Evolutionary conservation across 2,329 filamentous ascomycete species (phyloP).

Genomic region (Colletotrichum filicis): DNA sequence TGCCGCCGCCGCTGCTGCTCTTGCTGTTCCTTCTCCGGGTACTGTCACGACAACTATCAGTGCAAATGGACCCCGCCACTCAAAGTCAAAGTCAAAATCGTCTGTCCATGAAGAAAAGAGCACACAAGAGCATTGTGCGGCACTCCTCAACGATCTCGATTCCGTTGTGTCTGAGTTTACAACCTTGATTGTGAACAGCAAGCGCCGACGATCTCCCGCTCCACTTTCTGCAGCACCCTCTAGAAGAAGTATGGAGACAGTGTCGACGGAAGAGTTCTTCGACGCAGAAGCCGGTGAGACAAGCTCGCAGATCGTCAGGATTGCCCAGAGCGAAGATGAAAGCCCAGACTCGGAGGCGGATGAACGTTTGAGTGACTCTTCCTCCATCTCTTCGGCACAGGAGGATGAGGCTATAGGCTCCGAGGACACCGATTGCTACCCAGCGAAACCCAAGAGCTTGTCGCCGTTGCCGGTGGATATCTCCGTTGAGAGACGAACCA

Average conservation of each 20-base stretch:
- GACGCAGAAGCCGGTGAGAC: constrained; percentile 80
- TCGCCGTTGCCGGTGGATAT: constrained; percentile 79
- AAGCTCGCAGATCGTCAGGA: constrained; percentile 77
- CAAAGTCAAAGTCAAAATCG: constrained; percentile 50
- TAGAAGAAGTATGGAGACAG: constrained; percentile 81
- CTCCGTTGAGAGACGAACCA: constrained; percentile 72
- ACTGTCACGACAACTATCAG: constrained; percentile 44
- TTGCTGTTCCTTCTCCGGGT: constrained; percentile 56
- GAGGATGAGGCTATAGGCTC: constrained; percentile 68
- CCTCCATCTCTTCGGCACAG: constrained; percentile 67
- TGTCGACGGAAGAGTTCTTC: constrained; percentile 90
- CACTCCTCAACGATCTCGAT: constrained; percentile 87
- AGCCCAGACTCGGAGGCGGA: constrained; percentile 65
- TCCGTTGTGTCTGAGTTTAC: constrained; percentile 86
- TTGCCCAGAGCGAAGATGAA: constrained; percentile 77
- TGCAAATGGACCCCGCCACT: constrained; percentile 44
- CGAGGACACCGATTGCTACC: constrained; percentile 75
- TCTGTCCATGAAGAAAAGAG: constrained; percentile 67
- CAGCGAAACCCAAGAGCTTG: constrained; percentile 79
- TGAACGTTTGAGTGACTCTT: constrained; percentile 65
- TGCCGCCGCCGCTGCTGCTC: constrained; percentile 49
- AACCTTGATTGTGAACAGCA: constrained; percentile 79
- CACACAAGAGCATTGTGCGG: constrained; percentile 84
- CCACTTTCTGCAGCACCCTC: constrained; percentile 57
- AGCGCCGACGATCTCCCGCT: constrained; percentile 74